Evolutionary conservation across 345 rosid genomes (phyloP), one percentile per base, ranked within the genome.

Genomic region (Sisymbrium irio): DNA sequence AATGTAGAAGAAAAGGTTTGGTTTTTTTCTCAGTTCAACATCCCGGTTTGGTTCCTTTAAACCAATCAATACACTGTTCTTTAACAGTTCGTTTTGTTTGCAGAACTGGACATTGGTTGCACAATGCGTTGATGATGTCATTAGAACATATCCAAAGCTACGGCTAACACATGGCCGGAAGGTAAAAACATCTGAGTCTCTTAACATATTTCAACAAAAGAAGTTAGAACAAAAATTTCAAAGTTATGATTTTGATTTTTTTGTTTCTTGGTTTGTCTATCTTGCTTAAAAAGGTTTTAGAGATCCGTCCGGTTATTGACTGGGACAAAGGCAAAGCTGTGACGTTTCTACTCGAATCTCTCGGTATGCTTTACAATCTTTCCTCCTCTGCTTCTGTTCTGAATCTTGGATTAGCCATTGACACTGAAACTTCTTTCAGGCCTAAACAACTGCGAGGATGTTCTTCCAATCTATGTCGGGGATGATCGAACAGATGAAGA

Each of bases 301-400:
- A 94, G 83, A 81, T 94, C 59, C 89, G 97, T 30, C 99, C 99
- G 9, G 87, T 82, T 57, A 94, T 94, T 64, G 65, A 92, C 64
- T 92, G 99, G 99, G 93, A 95, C 77, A 95, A 95, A 85, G 99
- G 99, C 60, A 90, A 90, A 79, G 97, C 99, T 63, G 88, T 95
- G 6, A 82, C 79, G 32, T 92, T 95, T 80, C 82, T 95, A 46
- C 99, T 92, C 17, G 89, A 95, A 83, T 95, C 99, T 65, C 92
- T 95, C 7, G 98, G 98, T 91, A 64, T 61, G 7, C 36, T 46
- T 46, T 36, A 69, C n/a, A 57, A 49, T 28, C 25, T 32, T 7
- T 4, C 20, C 40, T 61, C 32, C 8, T 61, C 45, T 67, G 61
- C 47, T 60, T 44, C 13, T 44, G 70, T 18, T 61, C 2, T 62